Evolutionary conservation across 768 basidiomycete genomes (phyloP).

Genomic region (Cystofilobasidium capitatum): DNA sequence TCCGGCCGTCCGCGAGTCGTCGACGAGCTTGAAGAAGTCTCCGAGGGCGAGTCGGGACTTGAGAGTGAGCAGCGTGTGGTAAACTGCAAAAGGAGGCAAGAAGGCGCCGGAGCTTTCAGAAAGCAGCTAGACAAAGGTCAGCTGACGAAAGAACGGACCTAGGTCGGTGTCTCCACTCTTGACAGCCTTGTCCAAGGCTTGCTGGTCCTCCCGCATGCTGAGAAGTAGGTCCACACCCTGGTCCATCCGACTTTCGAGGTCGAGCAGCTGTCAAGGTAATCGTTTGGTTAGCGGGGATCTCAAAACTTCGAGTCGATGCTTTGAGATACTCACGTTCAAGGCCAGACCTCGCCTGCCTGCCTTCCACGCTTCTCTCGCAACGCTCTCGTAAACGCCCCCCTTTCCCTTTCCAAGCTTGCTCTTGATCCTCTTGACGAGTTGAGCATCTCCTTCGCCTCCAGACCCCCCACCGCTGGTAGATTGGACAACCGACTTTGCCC

Average conservation of each 20-base stretch:
- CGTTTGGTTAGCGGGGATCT: neutral
- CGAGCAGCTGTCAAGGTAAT: constrained; percentile 55
- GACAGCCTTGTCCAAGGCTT: constrained; percentile 79
- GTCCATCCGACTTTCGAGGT: constrained; percentile 75
- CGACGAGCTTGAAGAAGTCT: constrained; percentile 85
- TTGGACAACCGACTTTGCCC: constrained; percentile 87
- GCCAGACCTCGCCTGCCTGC: constrained; percentile 69
- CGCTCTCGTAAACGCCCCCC: constrained; percentile 85
- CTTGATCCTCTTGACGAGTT: constrained; percentile 57
- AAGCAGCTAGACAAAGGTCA: neutral
- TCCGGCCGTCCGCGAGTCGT: constrained; percentile 47
- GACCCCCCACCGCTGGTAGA: constrained; percentile 20
- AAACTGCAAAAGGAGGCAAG: constrained; percentile 49
- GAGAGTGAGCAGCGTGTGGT: constrained; percentile 81
- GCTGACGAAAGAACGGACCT: constrained; percentile 46
- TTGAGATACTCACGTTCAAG: constrained; percentile 54
- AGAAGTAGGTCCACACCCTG: constrained; percentile 90
- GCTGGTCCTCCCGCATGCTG: constrained; percentile 83
- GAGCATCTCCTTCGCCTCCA: constrained; percentile 74
- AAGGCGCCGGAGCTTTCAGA: neutral
- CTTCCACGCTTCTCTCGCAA: constrained; percentile 88
- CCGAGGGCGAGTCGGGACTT: constrained; percentile 74
- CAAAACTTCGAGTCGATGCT: neutral
- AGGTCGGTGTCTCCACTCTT: constrained; percentile 93
- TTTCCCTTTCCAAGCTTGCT: constrained; percentile 54